Percentiles rank a stretch among this genome's conserved stretches.
Evolutionary conservation across 371 early-diverging fungal species (phyloP).

Genomic region (Lichtheimia ramosa): DNA sequence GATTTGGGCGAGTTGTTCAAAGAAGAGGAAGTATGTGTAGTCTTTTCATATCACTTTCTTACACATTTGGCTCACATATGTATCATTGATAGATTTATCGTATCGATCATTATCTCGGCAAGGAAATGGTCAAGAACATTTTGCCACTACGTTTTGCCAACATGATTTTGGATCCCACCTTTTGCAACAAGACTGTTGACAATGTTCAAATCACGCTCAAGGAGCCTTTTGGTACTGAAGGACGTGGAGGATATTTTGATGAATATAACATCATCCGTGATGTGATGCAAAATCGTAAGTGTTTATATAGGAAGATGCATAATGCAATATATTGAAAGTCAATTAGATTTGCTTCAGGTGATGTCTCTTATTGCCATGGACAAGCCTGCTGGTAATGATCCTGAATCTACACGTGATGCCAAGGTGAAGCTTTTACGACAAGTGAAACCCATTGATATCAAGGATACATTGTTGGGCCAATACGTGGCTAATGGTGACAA

Average conservation of each 20-base stretch:
- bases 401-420: slow-evolving; percentile 92
- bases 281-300: slow-evolving; percentile 96
- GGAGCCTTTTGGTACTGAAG: slow-evolving; percentile 97
- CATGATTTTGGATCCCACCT: slow-evolving; percentile 85
- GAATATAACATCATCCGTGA: slow-evolving; percentile 99
- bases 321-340: neutral
- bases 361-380: slow-evolving; percentile 93
- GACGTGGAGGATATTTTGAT: slow-evolving; percentile 99
- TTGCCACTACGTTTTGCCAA: slow-evolving; percentile 94
- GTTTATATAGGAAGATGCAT: neutral
- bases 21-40: slow-evolving; percentile 77
- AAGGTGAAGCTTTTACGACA: slow-evolving; percentile 87
- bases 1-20: slow-evolving; percentile 74
- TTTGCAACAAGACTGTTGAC: slow-evolving; percentile 85
- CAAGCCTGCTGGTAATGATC: slow-evolving; percentile 75
- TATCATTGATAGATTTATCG: slow-evolving; percentile 82
- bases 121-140: slow-evolving; percentile 98
- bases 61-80: neutral
- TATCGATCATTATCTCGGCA: slow-evolving; percentile 98
- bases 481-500: slow-evolving; percentile 78
- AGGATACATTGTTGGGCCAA: slow-evolving; percentile 89
- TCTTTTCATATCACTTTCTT: neutral
- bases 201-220: slow-evolving; percentile 97
- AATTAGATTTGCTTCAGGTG: slow-evolving; percentile 82
- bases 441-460: slow-evolving; percentile 74